Base-by-base conservation (phyloP, 2,329 filamentous ascomycete species). In the Zymoseptoria passerinii region DNA sequence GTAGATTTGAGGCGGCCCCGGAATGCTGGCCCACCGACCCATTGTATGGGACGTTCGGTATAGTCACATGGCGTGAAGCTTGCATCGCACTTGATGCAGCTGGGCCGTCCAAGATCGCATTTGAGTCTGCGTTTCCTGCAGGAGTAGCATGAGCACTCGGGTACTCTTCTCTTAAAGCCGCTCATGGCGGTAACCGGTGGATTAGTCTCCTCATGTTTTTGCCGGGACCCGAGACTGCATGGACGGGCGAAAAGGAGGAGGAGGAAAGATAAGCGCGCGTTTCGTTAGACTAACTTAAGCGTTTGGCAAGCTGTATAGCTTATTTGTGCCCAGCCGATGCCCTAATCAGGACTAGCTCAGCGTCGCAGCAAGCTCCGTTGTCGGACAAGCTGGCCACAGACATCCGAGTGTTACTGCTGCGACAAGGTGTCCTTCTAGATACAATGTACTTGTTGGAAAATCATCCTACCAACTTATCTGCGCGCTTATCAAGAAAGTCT, bases 81-180 rank as follows among this genome's bases (percentile, higher is more conserved):
- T 29, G 44, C 28, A 20, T 49, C n/a, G 48, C 57, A 59, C n/a
- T 52, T 50, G 16, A 29, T 55, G 53, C 57, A 59, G 7, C 29
- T 19, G 1, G 57, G 57, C 9, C 48, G 48, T 6, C 27, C 40
- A 19, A 56, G 53, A 44, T 55, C 49, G 29, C 57, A 59, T 28
- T 59, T 59, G 28, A 59, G 28, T 16, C 57, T 40, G 16, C 57
- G 53, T 29, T 59, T 59, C 23, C 53, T 53, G 53, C 57, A 59
- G 28, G 48, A 13, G 49, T 53, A 56, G 49, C 57, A 59, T 18
- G 57, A 59, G 40, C 57, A 53, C 28, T 56, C 57, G 3, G 49
- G 49, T 13, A 50, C 49, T 27, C 49, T 50, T 16, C 49, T 50
- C 4, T 18, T 50, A 3, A n/a, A n/a, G 23, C 2, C 49, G 23